Percentiles rank a stretch among this genome's conserved stretches.
Evolutionary conservation across 345 rosid genomes (phyloP).

Genomic region (Xanthoceras sorbifolium): DNA sequence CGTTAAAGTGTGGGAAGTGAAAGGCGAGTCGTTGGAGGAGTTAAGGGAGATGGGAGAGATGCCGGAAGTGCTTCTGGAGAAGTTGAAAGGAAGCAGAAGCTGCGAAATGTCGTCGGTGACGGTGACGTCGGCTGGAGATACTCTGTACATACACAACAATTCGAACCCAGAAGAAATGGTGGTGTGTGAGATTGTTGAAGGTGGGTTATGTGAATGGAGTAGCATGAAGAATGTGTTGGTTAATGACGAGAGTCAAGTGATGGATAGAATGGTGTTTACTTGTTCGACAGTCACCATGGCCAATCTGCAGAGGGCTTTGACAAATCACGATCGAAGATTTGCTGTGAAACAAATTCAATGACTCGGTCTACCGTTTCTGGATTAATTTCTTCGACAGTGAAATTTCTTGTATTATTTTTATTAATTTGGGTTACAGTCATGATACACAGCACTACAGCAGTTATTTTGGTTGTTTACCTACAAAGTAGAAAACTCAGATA

Average conservation of each 20-base stretch:
- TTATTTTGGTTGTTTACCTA: too few species aligned
- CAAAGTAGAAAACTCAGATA: too few species aligned
- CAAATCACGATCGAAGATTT: conserved; percentile 22
- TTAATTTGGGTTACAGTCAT: neutral
- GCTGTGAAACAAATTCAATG: neutral
- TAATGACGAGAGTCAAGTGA: conserved; percentile 15
- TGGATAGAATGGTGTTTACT: conserved; percentile 36
- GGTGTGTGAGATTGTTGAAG: conserved; percentile 45
- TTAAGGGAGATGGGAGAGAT: conserved; percentile 48
- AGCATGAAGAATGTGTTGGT: conserved; percentile 32
- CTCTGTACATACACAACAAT: conserved; percentile 36
- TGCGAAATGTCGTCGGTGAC: neutral
- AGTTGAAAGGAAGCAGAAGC: conserved; percentile 28
- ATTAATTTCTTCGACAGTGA: neutral
- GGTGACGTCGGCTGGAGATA: conserved; percentile 36
- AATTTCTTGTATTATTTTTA: neutral
- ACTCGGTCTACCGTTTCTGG: neutral
- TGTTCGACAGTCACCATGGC: conserved; percentile 50
- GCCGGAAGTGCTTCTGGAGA: conserved; percentile 47
- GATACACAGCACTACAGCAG: too few species aligned
- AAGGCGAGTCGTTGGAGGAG: conserved; percentile 23
- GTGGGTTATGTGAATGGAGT: conserved; percentile 44
- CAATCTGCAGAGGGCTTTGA: conserved; percentile 50
- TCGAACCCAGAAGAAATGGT: conserved; percentile 35
- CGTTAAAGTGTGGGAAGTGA: conserved; percentile 57